These are phyloP conservation scores for Sanguinoderma infundibulare DNA, from an alignment of 1,284 basidiomycete genomes.

Conservation along the genomic window DNA sequence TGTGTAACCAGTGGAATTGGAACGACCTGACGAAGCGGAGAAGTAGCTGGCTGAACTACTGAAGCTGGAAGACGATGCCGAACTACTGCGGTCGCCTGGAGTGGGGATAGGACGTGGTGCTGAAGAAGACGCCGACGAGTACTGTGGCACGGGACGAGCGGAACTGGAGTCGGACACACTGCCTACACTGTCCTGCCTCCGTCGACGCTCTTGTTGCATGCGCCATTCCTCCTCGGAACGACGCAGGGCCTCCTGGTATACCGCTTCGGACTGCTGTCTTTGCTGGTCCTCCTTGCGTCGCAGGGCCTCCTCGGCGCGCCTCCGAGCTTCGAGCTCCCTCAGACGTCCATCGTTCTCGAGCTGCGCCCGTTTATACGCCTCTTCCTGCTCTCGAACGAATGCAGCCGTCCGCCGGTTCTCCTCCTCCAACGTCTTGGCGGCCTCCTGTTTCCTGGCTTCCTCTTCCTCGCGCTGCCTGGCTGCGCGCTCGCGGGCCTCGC, in stretches of 20 bases:
- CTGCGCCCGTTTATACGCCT: slow-evolving; percentile 15
- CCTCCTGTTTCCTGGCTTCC: slow-evolving; percentile 12
- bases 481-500: slow-evolving; percentile 11
- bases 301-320: slow-evolving; percentile 19
- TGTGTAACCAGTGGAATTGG: slow-evolving; percentile 29
- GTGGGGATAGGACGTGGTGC: slow-evolving; percentile 26
- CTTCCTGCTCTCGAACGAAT: slow-evolving; percentile 21
- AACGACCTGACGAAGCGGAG: slow-evolving; percentile 28
- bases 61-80: slow-evolving; percentile 36
- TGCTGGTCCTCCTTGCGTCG: slow-evolving; percentile 11
- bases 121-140: slow-evolving; percentile 25
- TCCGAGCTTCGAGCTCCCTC: slow-evolving; percentile 17
- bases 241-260: slow-evolving; percentile 17
- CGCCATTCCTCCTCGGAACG: slow-evolving; percentile 21
- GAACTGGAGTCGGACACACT: slow-evolving; percentile 22
- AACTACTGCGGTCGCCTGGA: slow-evolving; percentile 34
- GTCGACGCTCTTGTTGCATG: slow-evolving; percentile 16
- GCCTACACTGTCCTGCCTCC: slow-evolving; percentile 34
- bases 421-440: slow-evolving; percentile 3
- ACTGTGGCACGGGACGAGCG: slow-evolving; percentile 6
- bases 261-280: slow-evolving; percentile 10
- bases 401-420: slow-evolving; percentile 9
- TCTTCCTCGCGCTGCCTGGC: slow-evolving; percentile 7
- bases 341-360: slow-evolving; percentile 12
- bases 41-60: slow-evolving; percentile 21